Evolutionary conservation across 352 stramenopile species (phyloP), one percentile per base, ranked within the genome.

Genomic region (Globisporangium radiosum): DNA sequence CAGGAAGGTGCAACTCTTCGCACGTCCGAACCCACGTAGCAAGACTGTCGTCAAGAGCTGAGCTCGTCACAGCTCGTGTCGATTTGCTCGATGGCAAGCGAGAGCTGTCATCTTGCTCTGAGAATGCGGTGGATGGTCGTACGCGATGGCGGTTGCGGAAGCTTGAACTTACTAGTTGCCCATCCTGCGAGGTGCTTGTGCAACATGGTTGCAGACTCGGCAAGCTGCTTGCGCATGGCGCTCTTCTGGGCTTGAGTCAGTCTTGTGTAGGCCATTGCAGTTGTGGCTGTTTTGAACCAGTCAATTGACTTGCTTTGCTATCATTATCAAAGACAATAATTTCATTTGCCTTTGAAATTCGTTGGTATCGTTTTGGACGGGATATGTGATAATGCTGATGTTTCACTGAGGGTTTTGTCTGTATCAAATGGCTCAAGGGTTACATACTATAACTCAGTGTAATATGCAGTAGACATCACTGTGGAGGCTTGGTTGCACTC

Each of bases 401-500:
- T 44, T 44, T 44, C 40, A 11, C 1, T 44, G 40, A 44, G 40
- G 40, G 10, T 44, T 44, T 44, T 44, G 40, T 44, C 53, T 72
- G n/a, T 19, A 19, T 19, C 17, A 19, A 19, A 19, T 19, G 17
- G 17, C 17, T 19, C 17, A 19, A 19, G 17, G 17, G 17, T 19
- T 19, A 19, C 17, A 19, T 19, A 19, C 17, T 19, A 19, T 19
- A 19, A 19, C 17, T 19, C 17, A 19, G 17, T 19, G 17, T 19
- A 19, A 19, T 19, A 19, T 19, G 0, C 17, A 19, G 17, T 19
- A 19, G 17, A 19, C 17, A 19, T 19, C 17, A 19, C 17, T 19
- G 17, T 19, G 17, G 17, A 19, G 17, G 0, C 17, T 19, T 19
- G 17, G 17, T 19, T 19, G 17, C 17, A 19, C 17, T 19, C 17